These are phyloP conservation scores for Annona squamosa DNA, from an alignment of 164 flowering plant genomes.

Conservation along the genomic window DNA sequence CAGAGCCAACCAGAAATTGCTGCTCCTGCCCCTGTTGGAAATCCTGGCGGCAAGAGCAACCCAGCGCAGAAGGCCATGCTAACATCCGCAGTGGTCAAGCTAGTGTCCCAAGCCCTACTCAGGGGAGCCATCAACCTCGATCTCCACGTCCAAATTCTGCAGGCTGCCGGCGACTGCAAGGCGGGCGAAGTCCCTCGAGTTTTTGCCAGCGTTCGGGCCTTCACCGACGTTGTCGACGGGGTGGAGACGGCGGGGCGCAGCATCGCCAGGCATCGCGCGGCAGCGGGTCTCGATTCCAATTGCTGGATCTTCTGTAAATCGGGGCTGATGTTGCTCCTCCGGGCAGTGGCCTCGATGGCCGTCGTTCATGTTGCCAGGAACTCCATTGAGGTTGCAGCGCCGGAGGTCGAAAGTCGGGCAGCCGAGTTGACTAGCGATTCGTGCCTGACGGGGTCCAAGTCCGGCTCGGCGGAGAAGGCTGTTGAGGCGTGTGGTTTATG, in stretches of 20 bases:
- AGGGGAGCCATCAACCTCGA: conserved; percentile 12
- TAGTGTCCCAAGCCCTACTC: conserved; percentile 11
- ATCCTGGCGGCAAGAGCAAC: background rate
- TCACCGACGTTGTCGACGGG: conserved; percentile 15
- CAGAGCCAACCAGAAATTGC: background rate
- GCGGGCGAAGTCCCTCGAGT: background rate
- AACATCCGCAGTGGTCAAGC: conserved; percentile 15
- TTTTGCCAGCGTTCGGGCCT: conserved; percentile 9
- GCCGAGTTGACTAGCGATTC: background rate
- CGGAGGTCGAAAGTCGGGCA: background rate
- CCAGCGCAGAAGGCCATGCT: conserved; percentile 2
- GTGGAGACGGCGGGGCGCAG: conserved; percentile 12
- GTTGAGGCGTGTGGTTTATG: background rate
- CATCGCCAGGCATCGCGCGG: conserved; percentile 1
- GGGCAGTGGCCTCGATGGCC: background rate
- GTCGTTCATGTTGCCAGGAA: background rate
- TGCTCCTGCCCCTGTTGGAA: background rate
- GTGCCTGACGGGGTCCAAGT: background rate
- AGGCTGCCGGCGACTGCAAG: background rate
- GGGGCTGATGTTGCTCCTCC: background rate
- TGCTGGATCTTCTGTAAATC: conserved; percentile 3
- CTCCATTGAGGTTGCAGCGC: background rate
- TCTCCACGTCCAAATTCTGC: conserved; percentile 9
- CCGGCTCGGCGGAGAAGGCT: background rate
- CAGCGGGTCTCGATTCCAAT: background rate